These are phyloP conservation scores for Quercus wislizeni DNA, from an alignment of 306 rosid species.

Conservation along the genomic window DNA sequence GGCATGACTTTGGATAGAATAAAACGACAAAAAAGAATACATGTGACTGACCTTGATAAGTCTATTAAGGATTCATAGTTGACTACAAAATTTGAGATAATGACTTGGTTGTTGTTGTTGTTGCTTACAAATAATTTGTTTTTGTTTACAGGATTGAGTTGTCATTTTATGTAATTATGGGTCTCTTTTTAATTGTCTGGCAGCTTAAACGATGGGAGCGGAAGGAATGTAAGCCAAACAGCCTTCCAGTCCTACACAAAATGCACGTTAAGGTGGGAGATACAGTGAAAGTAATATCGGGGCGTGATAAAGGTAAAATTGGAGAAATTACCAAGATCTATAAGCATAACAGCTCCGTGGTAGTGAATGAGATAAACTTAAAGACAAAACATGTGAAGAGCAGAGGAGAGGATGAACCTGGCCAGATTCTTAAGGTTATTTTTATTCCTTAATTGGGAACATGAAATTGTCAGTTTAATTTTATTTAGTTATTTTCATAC, in stretches of 20 bases:
- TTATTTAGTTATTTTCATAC: not conserved
- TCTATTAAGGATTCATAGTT: no score
- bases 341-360: conserved; percentile 79
- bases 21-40: no score
- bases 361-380: conserved; percentile 71
- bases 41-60: no score
- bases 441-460: conserved; percentile 25
- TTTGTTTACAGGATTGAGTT: not conserved
- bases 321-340: conserved; percentile 70
- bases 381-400: conserved; percentile 93
- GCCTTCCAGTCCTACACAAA: conserved; percentile 81
- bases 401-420: conserved; percentile 80
- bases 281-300: conserved; percentile 80
- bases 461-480: not conserved
- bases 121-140: not conserved
- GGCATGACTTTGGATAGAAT: no score
- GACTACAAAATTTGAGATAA: no score
- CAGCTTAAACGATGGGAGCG: conserved; percentile 93
- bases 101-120: not conserved
- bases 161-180: conserved; percentile 8
- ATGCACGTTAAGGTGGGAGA: conserved; percentile 96
- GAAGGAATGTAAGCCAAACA: conserved; percentile 89
- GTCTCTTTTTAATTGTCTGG: conserved; percentile 15
- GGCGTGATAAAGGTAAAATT: conserved; percentile 81
- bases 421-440: conserved; percentile 78